Percentiles rank a stretch among this genome's conserved stretches.
Conservation (phyloP, 1,284 basidiomycete genomes). For the Trametes polyzona region DNA sequence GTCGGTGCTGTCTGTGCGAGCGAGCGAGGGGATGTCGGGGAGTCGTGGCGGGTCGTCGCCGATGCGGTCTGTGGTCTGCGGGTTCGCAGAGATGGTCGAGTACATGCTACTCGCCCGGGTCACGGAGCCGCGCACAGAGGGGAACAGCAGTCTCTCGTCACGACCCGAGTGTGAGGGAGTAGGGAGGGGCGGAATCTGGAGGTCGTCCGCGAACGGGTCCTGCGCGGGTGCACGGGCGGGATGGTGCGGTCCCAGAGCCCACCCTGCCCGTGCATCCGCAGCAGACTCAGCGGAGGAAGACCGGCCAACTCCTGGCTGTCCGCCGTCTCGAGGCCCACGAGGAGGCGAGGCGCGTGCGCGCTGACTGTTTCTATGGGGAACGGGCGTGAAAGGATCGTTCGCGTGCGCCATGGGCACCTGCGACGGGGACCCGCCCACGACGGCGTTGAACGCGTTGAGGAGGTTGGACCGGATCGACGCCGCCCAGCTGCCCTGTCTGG, state of each 20-base stretch:
- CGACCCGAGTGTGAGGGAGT: not conserved
- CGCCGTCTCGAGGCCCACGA: constrained; percentile 23
- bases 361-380: constrained; percentile 12
- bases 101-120: constrained; percentile 33
- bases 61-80: not conserved
- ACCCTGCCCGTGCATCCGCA: too few species aligned
- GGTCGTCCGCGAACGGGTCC: constrained; percentile 22
- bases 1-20: constrained; percentile 8
- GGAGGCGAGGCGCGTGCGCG: constrained; percentile 30
- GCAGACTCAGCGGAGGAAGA: too few species aligned
- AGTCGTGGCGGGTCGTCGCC: constrained; percentile 23
- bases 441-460: constrained; percentile 39
- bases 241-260: too few species aligned
- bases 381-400: constrained; percentile 22
- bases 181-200: not conserved
- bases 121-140: not conserved
- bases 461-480: constrained; percentile 40
- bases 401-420: not conserved
- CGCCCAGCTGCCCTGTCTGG: constrained; percentile 35
- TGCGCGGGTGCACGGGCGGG: too few species aligned
- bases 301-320: too few species aligned
- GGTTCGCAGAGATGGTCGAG: constrained; percentile 30
- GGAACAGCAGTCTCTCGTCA: not conserved
- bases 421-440: constrained; percentile 30
- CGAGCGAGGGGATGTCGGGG: constrained; percentile 30